Evolutionary conservation across 805 yeast genomes (phyloP).

Genomic region (Nakazawaea anatomiae): DNA sequence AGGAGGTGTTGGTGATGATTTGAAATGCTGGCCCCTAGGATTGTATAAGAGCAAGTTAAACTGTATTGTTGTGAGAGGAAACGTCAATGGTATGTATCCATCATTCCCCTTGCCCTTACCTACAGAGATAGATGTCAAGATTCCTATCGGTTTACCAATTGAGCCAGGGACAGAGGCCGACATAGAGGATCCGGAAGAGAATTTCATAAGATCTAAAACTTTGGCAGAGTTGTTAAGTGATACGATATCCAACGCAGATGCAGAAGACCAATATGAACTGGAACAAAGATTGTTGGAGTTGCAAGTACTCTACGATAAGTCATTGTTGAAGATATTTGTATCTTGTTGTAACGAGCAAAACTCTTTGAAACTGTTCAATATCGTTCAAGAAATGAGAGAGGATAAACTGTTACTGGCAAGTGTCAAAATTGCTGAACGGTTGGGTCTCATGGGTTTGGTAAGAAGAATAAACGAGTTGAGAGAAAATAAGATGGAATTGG

Average conservation of each 20-base stretch:
- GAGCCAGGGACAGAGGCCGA: slow-evolving; percentile 24
- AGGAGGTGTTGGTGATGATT: slow-evolving; percentile 46
- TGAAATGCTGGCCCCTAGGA: slow-evolving; percentile 87
- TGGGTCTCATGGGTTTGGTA: slow-evolving; percentile 46
- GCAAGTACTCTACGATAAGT: slow-evolving; percentile 62
- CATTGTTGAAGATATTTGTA: slow-evolving; percentile 72
- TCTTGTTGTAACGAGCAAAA: slow-evolving; percentile 64
- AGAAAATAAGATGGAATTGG: slow-evolving; percentile 39
- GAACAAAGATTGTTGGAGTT: slow-evolving; percentile 47
- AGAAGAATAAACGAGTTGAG: slow-evolving; percentile 48
- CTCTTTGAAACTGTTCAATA: slow-evolving; percentile 57
- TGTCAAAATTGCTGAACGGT: slow-evolving; percentile 73
- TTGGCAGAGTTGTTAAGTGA: slow-evolving; percentile 60
- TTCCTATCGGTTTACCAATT: slow-evolving; percentile 47
- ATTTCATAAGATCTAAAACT: slow-evolving; percentile 51
- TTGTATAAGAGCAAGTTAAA: slow-evolving; percentile 61
- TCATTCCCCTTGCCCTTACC: slow-evolving; percentile 82
- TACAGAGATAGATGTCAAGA: slow-evolving; percentile 61
- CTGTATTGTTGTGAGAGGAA: slow-evolving; percentile 71
- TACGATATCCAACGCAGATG: slow-evolving; percentile 36
- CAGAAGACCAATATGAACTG: slow-evolving; percentile 26
- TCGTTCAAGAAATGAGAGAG: slow-evolving; percentile 64
- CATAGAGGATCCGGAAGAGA: slow-evolving; percentile 50
- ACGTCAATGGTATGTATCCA: slow-evolving; percentile 46
- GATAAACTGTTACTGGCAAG: slow-evolving; percentile 85